Base-by-base conservation (phyloP, 805 yeast genomes). In the Candida adriatica region DNA sequence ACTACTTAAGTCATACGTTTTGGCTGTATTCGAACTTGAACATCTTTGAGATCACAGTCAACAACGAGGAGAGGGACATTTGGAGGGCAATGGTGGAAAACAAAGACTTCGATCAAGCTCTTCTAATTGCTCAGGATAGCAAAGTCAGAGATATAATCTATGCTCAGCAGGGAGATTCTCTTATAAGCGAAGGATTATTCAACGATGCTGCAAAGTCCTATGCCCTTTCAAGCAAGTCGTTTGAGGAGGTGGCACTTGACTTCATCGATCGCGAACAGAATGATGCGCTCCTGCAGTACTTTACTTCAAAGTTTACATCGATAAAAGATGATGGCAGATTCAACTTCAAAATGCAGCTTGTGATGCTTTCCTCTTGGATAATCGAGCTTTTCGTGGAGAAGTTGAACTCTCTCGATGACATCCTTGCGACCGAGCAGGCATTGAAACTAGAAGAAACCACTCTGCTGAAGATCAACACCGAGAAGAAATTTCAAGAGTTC, bases 31-130 rank as follows among this genome's bases (percentile, higher is more conserved):
- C 92, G 0, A 55, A 60, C 9, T 49, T 58, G 5, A 65, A 64
- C 29, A 73, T 92, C 8, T 82, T 69, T 49, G 98, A 92, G 51
- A 56, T 92, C 6, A 66, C 79, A 8, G 61, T 84, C 9, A 68
- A 68, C 21, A 70, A 80, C 47, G 96, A 90, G 53, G 64, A 76
- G 5, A 61, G 68, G 5, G 81, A 81, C 16, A 76, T 88, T 3
- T 85, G 96, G 95, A 70, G 69, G 32, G 61, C 72, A 1, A 54
- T 78, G 46, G 50, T 77, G n/a, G 66, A 64, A 4, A 62, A 61
- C 30, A 54, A 62, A 6, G 56, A 70, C 35, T 90, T 66, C 53
- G 83, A 79, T 13, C 74, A 73, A 27, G 95, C 96, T 0, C 58
- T 84, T 28, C 41, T 51, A 2, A 42, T 51, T 6, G 41, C 68